Conservation (phyloP, 2,329 filamentous ascomycete species). For the Paraconiothyrium brasiliense region DNA sequence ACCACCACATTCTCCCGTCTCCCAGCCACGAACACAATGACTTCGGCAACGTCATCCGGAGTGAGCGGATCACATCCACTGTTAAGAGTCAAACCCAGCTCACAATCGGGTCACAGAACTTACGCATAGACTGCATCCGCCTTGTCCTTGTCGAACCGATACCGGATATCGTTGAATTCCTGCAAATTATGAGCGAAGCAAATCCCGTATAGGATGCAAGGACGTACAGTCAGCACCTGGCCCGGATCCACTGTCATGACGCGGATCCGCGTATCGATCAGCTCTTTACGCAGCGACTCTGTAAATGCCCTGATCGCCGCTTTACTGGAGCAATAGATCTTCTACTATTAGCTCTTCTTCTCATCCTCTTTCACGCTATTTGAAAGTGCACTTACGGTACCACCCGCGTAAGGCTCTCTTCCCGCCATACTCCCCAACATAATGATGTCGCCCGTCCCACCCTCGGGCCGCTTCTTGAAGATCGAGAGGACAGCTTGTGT, state of each 20-base stretch:
- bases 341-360: not conserved
- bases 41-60: conserved; percentile 87
- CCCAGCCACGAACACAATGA: conserved; percentile 82
- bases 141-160: conserved; percentile 84
- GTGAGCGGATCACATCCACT: conserved; percentile 76
- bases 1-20: conserved; percentile 87
- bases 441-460: conserved; percentile 88
- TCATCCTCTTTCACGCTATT: not conserved
- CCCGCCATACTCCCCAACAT: conserved; percentile 91
- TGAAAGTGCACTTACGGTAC: conserved; percentile 57
- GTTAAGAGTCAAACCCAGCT: conserved; percentile 15
- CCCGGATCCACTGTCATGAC: conserved; percentile 89
- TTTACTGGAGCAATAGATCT: conserved; percentile 83
- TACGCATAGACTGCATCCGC: conserved; percentile 84
- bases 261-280: conserved; percentile 79
- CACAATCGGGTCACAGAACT: conserved; percentile 7
- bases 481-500: conserved; percentile 86
- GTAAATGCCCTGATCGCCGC: conserved; percentile 86
- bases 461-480: conserved; percentile 73
- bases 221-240: conserved; percentile 78
- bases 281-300: conserved; percentile 80
- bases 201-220: not conserved
- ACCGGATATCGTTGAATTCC: conserved; percentile 86
- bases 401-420: conserved; percentile 81
- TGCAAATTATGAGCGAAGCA: conserved; percentile 5